phyloP scores from a whole-genome alignment of 305 asterid species.

The Petunia hybrid region DNA sequence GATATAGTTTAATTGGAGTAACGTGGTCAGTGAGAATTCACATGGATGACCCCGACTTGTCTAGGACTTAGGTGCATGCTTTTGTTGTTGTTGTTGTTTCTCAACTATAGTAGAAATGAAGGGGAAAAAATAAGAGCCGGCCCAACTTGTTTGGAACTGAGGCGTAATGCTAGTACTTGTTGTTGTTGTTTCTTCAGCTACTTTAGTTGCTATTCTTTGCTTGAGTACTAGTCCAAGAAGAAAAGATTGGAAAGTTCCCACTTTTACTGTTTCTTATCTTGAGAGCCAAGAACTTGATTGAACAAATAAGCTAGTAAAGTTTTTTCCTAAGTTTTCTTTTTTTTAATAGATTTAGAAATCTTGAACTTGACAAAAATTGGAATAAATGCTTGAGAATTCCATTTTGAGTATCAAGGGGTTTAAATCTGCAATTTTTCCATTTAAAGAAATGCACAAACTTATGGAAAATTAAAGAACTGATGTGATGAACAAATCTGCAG shows the following conservation, averaged over 20 bases:
- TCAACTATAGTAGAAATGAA: too few species aligned
- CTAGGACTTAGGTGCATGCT: too few species aligned
- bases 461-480: neutral
- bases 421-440: neutral
- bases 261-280: conserved; percentile 14
- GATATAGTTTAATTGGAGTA: too few species aligned
- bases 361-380: neutral
- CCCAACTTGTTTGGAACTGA: too few species aligned
- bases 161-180: too few species aligned
- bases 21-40: too few species aligned
- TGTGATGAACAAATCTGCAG: conserved; percentile 54
- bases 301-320: conserved; percentile 15
- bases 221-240: neutral
- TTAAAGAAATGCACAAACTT: neutral
- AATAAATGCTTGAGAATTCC: neutral
- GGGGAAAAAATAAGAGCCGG: too few species aligned
- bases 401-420: neutral
- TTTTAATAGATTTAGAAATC: neutral
- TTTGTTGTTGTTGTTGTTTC: too few species aligned
- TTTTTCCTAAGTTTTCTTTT: neutral
- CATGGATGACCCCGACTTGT: too few species aligned
- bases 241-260: neutral
- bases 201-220: neutral
- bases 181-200: too few species aligned
- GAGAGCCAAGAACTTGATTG: conserved; percentile 16